Conservation (phyloP, 2,329 filamentous ascomycete species). For the Ceratocystis diversiconidia region DNA sequence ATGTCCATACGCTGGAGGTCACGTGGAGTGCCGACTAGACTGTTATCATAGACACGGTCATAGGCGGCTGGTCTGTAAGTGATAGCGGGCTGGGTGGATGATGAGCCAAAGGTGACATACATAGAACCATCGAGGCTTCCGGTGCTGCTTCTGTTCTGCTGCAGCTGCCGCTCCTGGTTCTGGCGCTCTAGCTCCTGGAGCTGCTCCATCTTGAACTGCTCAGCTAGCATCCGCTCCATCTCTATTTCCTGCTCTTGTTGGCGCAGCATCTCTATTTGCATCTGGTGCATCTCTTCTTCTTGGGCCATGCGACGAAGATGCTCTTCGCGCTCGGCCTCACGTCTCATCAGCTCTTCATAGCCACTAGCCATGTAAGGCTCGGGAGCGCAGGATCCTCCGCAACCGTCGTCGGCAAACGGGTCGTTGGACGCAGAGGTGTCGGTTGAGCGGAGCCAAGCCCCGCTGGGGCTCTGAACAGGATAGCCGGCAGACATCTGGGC, state of each 20-base stretch:
- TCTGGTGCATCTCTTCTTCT: conserved; percentile 6
- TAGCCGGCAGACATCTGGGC: conserved; percentile 9
- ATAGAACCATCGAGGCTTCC: conserved; percentile 4
- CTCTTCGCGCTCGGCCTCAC: conserved; percentile 40
- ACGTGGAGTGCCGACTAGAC: not conserved
- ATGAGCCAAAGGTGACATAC: conserved; percentile 29
- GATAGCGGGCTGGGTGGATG: not conserved
- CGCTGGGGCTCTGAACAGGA: conserved; percentile 6
- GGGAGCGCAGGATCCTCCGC: conserved; percentile 30
- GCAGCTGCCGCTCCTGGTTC: conserved; percentile 26
- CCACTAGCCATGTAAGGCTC: conserved; percentile 79
- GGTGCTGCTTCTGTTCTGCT: conserved; percentile 7
- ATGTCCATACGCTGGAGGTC: conserved; percentile 14
- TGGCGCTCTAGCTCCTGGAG: conserved; percentile 25
- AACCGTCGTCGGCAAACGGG: conserved; percentile 25
- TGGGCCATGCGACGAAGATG: conserved; percentile 10
- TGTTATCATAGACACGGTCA: conserved; percentile 13
- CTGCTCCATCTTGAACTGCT: not conserved
- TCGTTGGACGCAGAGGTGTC: not conserved
- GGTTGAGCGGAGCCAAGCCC: conserved; percentile 13
- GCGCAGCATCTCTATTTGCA: not conserved
- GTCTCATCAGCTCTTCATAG: conserved; percentile 55
- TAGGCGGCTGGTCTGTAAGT: conserved; percentile 19
- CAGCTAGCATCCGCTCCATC: conserved; percentile 22
- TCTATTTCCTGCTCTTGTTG: conserved; percentile 25